These are phyloP conservation scores for Cytidiella melzeri DNA, from an alignment of 768 basidiomycete species.

Conservation along the genomic window DNA sequence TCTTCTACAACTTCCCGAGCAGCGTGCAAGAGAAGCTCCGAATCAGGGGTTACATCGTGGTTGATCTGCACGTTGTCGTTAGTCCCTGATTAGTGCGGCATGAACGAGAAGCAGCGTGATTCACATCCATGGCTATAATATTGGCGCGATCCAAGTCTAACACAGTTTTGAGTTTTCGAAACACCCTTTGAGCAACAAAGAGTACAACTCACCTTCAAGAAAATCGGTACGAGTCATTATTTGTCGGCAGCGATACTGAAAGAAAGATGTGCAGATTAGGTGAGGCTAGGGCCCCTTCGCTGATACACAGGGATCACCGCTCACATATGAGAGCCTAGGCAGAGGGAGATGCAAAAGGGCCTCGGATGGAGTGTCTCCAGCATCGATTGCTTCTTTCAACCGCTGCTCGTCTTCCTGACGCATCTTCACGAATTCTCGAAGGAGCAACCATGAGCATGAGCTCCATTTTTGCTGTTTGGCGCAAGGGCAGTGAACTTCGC, in stretches of 20 bases:
- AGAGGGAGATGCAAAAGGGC: conserved; percentile 42
- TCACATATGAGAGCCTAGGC: conserved; percentile 59
- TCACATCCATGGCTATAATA: conserved; percentile 74
- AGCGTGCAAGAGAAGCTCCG: conserved; percentile 67
- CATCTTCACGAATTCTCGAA: conserved; percentile 65
- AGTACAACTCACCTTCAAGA: conserved; percentile 50
- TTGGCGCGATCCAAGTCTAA: conserved; percentile 61
- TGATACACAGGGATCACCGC: conserved; percentile 9
- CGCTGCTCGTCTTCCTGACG: conserved; percentile 44
- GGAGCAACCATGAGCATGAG: conserved; percentile 74
- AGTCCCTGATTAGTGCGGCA: not conserved
- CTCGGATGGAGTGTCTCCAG: conserved; percentile 28
- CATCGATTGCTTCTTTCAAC: conserved; percentile 33
- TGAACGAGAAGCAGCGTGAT: conserved; percentile 17
- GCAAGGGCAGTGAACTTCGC: not conserved
- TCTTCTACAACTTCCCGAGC: conserved; percentile 65
- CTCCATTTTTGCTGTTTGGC: conserved; percentile 66
- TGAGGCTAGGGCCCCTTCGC: conserved; percentile 10
- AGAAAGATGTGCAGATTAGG: conserved; percentile 5
- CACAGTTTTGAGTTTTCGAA: not conserved
- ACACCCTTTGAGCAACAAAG: not conserved
- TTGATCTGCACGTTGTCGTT: conserved; percentile 39
- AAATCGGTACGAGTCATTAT: conserved; percentile 86
- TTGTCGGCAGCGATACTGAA: conserved; percentile 62
- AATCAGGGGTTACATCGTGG: conserved; percentile 77